Percentiles rank a stretch among this genome's conserved stretches.
These are phyloP conservation scores for Spinacia oleracea DNA, from an alignment of 179 eudicot genomes.

Conservation along the genomic window DNA sequence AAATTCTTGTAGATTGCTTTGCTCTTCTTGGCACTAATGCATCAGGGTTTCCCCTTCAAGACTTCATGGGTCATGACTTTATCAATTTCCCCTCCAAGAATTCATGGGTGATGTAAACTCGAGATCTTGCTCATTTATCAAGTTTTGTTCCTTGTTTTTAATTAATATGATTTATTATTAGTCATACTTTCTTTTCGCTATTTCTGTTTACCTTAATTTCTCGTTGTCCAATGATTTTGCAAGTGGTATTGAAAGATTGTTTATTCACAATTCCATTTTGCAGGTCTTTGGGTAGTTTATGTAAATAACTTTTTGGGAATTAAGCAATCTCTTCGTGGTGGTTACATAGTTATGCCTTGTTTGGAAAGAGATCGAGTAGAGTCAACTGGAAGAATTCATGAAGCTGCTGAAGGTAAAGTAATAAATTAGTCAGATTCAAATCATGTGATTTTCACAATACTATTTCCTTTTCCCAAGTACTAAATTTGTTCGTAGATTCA, in stretches of 20 bases:
- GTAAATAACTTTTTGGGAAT: background rate
- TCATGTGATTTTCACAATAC: background rate
- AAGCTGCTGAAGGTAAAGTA: slow-evolving; percentile 43
- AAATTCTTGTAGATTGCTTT: too few relatives aligned
- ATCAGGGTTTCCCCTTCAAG: too few relatives aligned
- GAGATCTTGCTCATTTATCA: too few relatives aligned
- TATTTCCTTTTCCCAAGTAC: background rate
- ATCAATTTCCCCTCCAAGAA: too few relatives aligned
- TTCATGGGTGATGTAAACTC: too few relatives aligned
- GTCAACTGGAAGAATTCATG: slow-evolving; percentile 27
- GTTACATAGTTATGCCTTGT: slow-evolving; percentile 48
- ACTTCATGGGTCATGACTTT: too few relatives aligned
- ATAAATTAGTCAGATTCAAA: slow-evolving; percentile 6
- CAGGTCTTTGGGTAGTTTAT: slow-evolving; percentile 18
- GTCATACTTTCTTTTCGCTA: background rate
- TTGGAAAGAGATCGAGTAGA: slow-evolving; percentile 31
- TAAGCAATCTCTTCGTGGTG: slow-evolving; percentile 20
- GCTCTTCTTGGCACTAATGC: too few relatives aligned
- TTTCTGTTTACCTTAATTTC: too few relatives aligned
- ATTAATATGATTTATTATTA: too few relatives aligned
- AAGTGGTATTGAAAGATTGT: background rate
- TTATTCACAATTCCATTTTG: slow-evolving; percentile 20
- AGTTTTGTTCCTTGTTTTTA: too few relatives aligned
- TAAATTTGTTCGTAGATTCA: background rate
- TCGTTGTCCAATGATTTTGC: background rate